A percentile compares a stretch with the other conserved stretches of the same genome.
Conservation (phyloP, 345 rosid species). For the Anacardium occidentale region DNA sequence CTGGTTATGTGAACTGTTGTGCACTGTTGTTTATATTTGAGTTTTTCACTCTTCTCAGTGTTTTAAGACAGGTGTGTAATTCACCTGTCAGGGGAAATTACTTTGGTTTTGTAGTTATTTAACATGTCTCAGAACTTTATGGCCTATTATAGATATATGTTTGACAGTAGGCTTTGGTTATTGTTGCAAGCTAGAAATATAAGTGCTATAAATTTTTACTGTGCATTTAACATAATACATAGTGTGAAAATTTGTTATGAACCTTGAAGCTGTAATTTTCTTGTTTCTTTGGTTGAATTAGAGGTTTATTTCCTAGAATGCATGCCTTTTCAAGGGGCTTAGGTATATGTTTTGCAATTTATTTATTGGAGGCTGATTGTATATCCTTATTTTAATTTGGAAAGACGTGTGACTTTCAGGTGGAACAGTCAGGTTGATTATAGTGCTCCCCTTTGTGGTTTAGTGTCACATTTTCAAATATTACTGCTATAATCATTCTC, state of each 20-base stretch:
- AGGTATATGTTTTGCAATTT: not conserved
- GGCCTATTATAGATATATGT: not conserved
- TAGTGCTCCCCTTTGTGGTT: not conserved
- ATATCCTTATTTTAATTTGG: not conserved
- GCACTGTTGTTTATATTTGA: not conserved
- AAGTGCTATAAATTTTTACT: not conserved
- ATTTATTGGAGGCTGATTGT: not conserved
- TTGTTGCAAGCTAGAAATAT: not conserved
- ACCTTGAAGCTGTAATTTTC: not conserved
- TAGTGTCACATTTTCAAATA: too few relatives aligned
- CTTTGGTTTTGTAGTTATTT: not conserved
- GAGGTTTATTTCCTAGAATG: not conserved
- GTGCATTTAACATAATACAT: not conserved
- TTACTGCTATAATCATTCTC: not conserved
- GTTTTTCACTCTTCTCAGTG: constrained; percentile 3
- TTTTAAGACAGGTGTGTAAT: not conserved
- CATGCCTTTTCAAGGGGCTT: not conserved
- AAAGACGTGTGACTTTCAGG: not conserved
- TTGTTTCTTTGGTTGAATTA: not conserved
- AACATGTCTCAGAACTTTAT: not conserved
- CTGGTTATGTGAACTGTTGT: not conserved
- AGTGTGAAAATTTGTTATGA: not conserved
- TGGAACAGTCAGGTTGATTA: not conserved
- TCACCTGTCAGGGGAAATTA: not conserved
- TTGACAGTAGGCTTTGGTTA: not conserved